Percentiles rank a stretch among this genome's conserved stretches.
phyloP scores from a whole-genome alignment of 2,329 filamentous ascomycete species.

The Phoma herbarum region DNA sequence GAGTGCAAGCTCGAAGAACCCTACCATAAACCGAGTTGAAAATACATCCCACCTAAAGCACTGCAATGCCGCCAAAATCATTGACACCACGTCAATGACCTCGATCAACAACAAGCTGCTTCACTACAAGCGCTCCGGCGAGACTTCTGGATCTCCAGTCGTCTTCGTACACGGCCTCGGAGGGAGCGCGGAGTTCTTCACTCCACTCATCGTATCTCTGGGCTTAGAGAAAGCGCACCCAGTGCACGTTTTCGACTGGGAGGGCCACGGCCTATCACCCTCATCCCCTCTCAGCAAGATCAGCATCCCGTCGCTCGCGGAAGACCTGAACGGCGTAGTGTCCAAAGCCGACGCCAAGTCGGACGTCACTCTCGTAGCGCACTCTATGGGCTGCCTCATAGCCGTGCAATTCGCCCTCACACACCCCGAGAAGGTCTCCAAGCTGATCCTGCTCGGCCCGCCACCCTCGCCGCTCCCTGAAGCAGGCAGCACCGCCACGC shows the following conservation, averaged over 20 bases:
- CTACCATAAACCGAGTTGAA: neutral
- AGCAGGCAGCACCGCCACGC: neutral
- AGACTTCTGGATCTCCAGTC: neutral
- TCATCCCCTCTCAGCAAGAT: neutral
- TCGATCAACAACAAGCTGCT: neutral
- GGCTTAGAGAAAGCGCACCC: neutral
- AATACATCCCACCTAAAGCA: neutral
- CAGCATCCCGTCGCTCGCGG: neutral
- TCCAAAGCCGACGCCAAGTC: neutral
- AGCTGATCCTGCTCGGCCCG: neutral
- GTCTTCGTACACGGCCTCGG: neutral
- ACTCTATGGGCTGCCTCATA: neutral
- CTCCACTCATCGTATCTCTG: neutral
- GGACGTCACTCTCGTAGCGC: neutral
- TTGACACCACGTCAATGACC: neutral
- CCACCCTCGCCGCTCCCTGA: neutral
- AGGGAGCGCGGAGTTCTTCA: neutral
- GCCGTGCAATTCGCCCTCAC: neutral
- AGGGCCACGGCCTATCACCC: neutral
- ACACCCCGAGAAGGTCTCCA: neutral
- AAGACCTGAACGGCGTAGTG: neutral
- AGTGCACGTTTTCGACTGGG: neutral
- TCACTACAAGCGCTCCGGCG: neutral
- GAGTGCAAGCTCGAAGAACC: neutral
- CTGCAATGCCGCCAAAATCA: neutral